Evolutionary conservation across 768 basidiomycete species (phyloP).

Genomic region (Lactarius trivialis): DNA sequence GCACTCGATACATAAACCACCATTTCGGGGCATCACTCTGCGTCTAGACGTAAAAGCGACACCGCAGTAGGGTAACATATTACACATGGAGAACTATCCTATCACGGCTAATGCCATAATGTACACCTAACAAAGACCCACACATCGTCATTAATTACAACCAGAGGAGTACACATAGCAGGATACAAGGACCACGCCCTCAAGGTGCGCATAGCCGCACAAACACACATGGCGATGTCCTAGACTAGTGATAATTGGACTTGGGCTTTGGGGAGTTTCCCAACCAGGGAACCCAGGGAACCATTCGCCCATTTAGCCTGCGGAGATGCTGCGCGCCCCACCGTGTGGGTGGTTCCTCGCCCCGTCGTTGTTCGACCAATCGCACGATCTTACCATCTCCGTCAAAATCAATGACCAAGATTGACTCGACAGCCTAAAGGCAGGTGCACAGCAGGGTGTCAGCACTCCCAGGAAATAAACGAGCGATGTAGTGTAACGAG

Average conservation of each 20-base stretch:
- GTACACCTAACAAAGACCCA: not conserved
- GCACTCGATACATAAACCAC: not conserved
- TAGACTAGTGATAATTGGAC: conserved; percentile 9
- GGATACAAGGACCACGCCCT: not conserved
- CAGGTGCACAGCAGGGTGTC: not conserved
- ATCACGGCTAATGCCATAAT: not conserved
- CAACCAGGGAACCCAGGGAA: conserved; percentile 50
- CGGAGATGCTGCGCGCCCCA: conserved; percentile 46
- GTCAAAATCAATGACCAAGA: conserved; percentile 58
- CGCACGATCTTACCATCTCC: conserved; percentile 54
- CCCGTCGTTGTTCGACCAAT: conserved; percentile 55
- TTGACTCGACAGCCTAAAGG: conserved; percentile 48
- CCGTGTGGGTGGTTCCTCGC: conserved; percentile 44
- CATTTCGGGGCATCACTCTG: not conserved
- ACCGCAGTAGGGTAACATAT: not conserved
- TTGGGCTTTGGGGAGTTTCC: conserved; percentile 41
- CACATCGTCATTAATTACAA: not conserved
- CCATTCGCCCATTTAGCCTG: conserved; percentile 42
- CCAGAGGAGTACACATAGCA: not conserved
- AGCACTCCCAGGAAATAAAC: not conserved
- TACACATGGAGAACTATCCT: not conserved
- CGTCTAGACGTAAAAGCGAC: not conserved
- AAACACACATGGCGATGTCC: not conserved
- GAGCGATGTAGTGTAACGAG: conserved; percentile 22
- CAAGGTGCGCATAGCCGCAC: not conserved